Base-by-base conservation (phyloP, 192 early-diverging fungal genomes). In the Podila minutissima region DNA sequence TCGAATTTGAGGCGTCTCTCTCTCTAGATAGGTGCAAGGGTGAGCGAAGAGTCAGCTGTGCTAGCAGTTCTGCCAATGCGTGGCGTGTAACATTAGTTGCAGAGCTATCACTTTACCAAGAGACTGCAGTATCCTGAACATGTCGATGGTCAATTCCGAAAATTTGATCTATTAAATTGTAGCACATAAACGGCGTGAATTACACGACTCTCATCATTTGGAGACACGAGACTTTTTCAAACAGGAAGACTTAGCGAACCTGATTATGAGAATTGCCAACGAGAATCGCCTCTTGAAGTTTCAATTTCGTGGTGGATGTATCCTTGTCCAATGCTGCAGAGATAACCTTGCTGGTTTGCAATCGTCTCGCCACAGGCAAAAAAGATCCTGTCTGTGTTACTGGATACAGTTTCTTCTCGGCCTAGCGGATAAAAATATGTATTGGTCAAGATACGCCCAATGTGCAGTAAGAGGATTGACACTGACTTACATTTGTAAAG, bases 251-350 rank as follows among this genome's bases (percentile, higher is more conserved):
- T 6, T 6, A 28, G 29, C 31, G 59, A 61, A 65, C 64, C 83
- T 99, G 97, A 51, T 94, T 95, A 50, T 95, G 94, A 66, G 94
- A 92, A 81, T 97, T 98, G 29, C 98, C 97, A 53, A 98, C 96
- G 38, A 99, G 85, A 58, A 99, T 97, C 0, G 95, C 97, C 85
- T 99, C 96, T 83, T 98, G 97, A 22, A 99, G 85, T 53, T 88
- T 86, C 35, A 96, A 71, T 67, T 84, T 87, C 5, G 84, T 82
- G 13, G 71, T 64, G 1, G 70, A 55, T 4, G 75, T 85, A 33
- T 94, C 91, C 67, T 91, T 93, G 64, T 93, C 91, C 53, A 84
- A 78, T 64, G 51, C 83, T 79, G 46, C 83, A 5, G 77, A 67
- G 51, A 81, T 73, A 24, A 28, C 53, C 41, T 72, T 72, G 61